Percentiles rank a stretch among this genome's conserved stretches.
Conservation (phyloP, 2,329 filamentous ascomycete genomes). For the Aspergillus quadricinctus region DNA sequence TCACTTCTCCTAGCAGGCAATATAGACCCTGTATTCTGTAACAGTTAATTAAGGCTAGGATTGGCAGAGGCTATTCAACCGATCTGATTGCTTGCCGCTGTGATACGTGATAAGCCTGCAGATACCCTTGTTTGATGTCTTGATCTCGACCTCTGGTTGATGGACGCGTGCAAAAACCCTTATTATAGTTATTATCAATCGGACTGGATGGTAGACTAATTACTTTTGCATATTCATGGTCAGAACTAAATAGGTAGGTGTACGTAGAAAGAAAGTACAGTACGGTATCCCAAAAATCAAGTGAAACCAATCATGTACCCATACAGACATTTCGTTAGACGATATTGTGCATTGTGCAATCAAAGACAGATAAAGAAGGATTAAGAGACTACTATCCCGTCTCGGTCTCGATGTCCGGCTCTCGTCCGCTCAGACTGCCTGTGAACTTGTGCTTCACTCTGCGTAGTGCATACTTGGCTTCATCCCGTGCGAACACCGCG, state of each 20-base stretch:
- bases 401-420: conserved; percentile 85
- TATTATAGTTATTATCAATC: neutral
- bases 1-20: neutral
- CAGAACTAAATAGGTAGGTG: no score
- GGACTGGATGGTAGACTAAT: neutral
- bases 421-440: conserved; percentile 67
- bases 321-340: neutral
- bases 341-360: neutral
- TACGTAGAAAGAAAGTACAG: no score
- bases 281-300: no score
- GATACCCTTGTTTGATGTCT: neutral
- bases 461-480: conserved; percentile 71
- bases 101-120: neutral
- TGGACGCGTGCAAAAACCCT: neutral
- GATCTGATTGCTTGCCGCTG: neutral
- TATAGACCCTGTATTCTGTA: neutral
- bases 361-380: neutral
- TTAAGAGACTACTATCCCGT: conserved; percentile 16
- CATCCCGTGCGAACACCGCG: conserved; percentile 78
- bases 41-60: neutral
- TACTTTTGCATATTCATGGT: neutral
- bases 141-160: neutral
- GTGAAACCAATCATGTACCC: neutral
- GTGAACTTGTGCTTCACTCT: conserved; percentile 70
- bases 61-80: neutral